Evolutionary conservation across 179 eudicot species (phyloP), one percentile per base, ranked within the genome.

Genomic region (Silene vulgaris): DNA sequence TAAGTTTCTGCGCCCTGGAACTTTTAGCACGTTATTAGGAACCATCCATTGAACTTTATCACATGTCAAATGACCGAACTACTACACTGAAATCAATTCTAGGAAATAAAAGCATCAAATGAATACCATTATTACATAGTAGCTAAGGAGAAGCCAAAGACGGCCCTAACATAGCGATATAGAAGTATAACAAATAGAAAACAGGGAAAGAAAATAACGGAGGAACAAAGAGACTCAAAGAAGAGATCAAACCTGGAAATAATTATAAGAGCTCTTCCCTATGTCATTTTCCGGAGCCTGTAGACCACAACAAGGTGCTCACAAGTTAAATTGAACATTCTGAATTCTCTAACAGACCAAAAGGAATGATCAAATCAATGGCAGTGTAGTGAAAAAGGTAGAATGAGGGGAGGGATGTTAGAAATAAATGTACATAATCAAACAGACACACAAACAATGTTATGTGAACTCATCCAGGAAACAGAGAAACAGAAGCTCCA

Each of bases 241-340:
- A 59, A 56, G n/a, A 72, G 4, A 80, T 63, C 82, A 45, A 74
- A 90, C 98, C 98, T 90, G 97, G 78, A 88, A 92, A 85, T 95
- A 95, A 80, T 89, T 88, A 81, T 84, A 95, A 48, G 99, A 95
- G 84, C 76, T 90, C 85, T 92, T 95, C 75, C 99, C 99, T 65
- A 95, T 88, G 82, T 95, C 99, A 83, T 95, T 95, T 72, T 86
- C 97, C 43, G 99, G 95, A 62, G 95, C 83, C 98, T 94, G 85
- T 75, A 65, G n/a, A 76, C 54, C 64, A 76, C n/a, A 11, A 69
- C 29, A 64, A 60, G 66, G 43, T 40, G 32, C 68, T 30, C 14
- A n/a, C 28, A 12, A 80, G 73, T 30, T 75, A 70, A 63, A 45
- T 17, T 37, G 17, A 74, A 4, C 30, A 69, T 60, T 62, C 54